A percentile compares a stretch with the other conserved stretches of the same genome.
Conservation (phyloP, 1,284 basidiomycete genomes). For the Tremellales sp. region DNA sequence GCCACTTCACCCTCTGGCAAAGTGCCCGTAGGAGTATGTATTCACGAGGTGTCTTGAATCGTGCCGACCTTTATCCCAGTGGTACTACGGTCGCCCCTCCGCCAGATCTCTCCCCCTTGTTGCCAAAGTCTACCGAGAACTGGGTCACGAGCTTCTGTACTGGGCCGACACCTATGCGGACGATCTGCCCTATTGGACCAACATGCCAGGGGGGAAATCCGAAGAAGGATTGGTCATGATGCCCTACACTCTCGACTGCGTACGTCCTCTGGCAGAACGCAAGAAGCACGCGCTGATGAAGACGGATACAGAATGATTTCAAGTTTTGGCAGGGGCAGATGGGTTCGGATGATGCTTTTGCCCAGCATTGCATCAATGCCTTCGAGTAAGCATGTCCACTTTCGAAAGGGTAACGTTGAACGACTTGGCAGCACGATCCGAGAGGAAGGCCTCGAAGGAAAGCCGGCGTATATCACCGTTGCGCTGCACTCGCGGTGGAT, state of each 20-base stretch:
- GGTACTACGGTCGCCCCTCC: constrained; percentile 38
- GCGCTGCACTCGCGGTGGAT: constrained; percentile 42
- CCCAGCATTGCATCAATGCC: constrained; percentile 29
- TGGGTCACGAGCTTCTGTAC: constrained; percentile 37
- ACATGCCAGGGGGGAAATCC: constrained; percentile 17
- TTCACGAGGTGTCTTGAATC: not conserved
- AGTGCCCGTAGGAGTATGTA: constrained; percentile 27
- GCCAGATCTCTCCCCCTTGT: constrained; percentile 28
- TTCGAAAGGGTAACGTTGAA: not conserved
- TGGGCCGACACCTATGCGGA: constrained; percentile 35
- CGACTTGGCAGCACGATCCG: constrained; percentile 17
- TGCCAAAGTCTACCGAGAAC: constrained; percentile 38
- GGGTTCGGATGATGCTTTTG: constrained; percentile 32
- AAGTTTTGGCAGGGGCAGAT: constrained; percentile 33
- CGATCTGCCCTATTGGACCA: constrained; percentile 33
- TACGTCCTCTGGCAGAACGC: constrained; percentile 8
- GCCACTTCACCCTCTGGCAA: constrained; percentile 27
- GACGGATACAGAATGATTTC: constrained; percentile 19
- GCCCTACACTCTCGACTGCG: constrained; percentile 31
- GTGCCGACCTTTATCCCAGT: constrained; percentile 1
- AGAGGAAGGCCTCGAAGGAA: constrained; percentile 38
- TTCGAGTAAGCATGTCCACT: constrained; percentile 19
- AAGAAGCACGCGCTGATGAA: constrained; percentile 6
- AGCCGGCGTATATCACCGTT: constrained; percentile 32
- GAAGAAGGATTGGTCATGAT: constrained; percentile 27